These are phyloP conservation scores for Flaveria robusta DNA, from an alignment of 129 eudicot species.

Conservation along the genomic window DNA sequence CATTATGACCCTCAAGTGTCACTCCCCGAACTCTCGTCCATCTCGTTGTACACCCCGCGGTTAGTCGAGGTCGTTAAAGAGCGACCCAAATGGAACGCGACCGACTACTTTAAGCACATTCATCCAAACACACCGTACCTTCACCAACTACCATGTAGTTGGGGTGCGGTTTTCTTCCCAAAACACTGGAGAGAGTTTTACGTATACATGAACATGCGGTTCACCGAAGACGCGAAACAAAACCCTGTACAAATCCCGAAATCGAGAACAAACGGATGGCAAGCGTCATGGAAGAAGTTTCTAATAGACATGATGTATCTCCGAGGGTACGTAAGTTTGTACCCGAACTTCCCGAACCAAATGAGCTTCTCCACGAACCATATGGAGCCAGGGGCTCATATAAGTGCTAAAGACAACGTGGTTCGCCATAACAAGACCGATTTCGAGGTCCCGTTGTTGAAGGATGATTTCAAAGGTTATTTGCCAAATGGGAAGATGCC, in stretches of 20 bases:
- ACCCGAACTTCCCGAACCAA: constrained; percentile 91
- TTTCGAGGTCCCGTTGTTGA: constrained; percentile 90
- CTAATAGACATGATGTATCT: constrained; percentile 95
- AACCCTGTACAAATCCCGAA: constrained; percentile 95
- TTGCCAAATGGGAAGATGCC: constrained; percentile 90
- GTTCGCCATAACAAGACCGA: constrained; percentile 78
- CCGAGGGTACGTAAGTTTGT: constrained; percentile 83
- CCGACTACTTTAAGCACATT: constrained; percentile 70
- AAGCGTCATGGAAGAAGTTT: constrained; percentile 98
- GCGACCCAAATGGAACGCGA: constrained; percentile 94
- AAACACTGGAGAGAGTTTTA: constrained; percentile 96
- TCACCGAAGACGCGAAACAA: constrained; percentile 75
- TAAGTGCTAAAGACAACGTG: constrained; percentile 80
- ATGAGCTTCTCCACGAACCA: constrained; percentile 94
- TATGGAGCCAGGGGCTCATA: constrained; percentile 98
- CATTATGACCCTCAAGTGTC: constrained; percentile 95
- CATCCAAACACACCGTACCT: constrained; percentile 99
- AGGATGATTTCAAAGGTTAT: constrained; percentile 64
- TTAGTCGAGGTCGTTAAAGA: constrained; percentile 89
- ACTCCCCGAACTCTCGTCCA: constrained; percentile 88
- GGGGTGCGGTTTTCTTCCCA: constrained; percentile 98
- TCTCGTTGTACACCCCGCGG: constrained; percentile 89
- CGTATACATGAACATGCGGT: constrained; percentile 97
- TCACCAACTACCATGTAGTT: constrained; percentile 91
- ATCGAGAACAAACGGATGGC: constrained; percentile 96